Evolutionary conservation across 805 yeast genomes (phyloP).

Genomic region (Soucietia sequanensis): DNA sequence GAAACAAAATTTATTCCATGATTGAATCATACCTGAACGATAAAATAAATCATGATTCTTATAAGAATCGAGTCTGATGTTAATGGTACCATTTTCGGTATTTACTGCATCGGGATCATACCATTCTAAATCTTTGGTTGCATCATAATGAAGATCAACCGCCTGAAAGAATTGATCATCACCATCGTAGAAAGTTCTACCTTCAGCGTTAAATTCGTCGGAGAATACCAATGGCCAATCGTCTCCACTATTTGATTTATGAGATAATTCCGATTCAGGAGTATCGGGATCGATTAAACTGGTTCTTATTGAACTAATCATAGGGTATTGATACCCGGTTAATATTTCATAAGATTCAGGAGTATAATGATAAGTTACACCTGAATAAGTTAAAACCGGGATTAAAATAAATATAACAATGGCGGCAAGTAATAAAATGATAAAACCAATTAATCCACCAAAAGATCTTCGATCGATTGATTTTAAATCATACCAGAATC

Average conservation of each 20-base stretch:
- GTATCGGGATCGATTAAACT: slow-evolving; percentile 69
- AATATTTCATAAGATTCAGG: slow-evolving; percentile 28
- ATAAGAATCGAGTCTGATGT: slow-evolving; percentile 75
- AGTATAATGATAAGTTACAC: slow-evolving; percentile 41
- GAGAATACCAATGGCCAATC: slow-evolving; percentile 78
- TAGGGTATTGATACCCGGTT: slow-evolving; percentile 56
- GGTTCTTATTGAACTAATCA: slow-evolving; percentile 57
- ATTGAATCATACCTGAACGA: slow-evolving; percentile 88
- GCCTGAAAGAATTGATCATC: slow-evolving; percentile 93
- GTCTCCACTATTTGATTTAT: slow-evolving; percentile 58
- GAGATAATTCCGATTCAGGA: slow-evolving; percentile 50
- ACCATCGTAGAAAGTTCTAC: slow-evolving; percentile 85
- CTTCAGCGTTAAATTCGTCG: slow-evolving; percentile 88
- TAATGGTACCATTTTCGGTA: slow-evolving; percentile 71
- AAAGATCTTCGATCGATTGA: slow-evolving; percentile 61
- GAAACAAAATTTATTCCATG: slow-evolving; percentile 90
- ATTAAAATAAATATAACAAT: slow-evolving; percentile 69
- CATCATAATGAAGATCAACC: slow-evolving; percentile 78
- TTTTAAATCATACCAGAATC: slow-evolving; percentile 64
- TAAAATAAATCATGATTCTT: slow-evolving; percentile 75
- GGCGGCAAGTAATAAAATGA: slow-evolving; percentile 59
- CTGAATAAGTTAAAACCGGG: slow-evolving; percentile 84
- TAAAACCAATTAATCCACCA: slow-evolving; percentile 61
- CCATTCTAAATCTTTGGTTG: slow-evolving; percentile 92
- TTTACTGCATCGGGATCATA: slow-evolving; percentile 87